Conservation (phyloP, 23 red algal species). For the Gracilariopsis chorda region DNA sequence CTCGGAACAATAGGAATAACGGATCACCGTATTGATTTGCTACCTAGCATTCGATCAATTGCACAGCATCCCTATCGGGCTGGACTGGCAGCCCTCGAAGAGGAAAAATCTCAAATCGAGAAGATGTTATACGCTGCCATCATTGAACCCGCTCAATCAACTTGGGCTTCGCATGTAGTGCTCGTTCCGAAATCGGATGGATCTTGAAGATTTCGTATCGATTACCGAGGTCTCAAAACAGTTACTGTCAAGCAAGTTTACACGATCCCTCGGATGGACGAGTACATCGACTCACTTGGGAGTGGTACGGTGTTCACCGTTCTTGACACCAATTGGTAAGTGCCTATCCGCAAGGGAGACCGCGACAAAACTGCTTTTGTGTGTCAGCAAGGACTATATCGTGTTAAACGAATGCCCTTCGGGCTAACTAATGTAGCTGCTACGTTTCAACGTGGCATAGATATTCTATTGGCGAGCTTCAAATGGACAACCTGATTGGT, state of each 20-base stretch:
- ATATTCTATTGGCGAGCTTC: too few species aligned
- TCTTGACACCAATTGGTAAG: too few species aligned
- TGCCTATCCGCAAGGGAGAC: not conserved
- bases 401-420: conserved; percentile 11
- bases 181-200: not conserved
- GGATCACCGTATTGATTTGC: too few species aligned
- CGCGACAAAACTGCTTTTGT: conserved; percentile 4
- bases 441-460: conserved; percentile 16
- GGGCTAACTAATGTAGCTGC: conserved; percentile 14
- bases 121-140: not conserved
- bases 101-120: too few species aligned
- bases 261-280: not conserved
- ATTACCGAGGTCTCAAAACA: not conserved
- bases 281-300: not conserved
- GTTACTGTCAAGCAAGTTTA: not conserved
- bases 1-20: too few species aligned
- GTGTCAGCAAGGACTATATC: conserved; percentile 8
- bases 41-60: too few species aligned
- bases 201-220: not conserved
- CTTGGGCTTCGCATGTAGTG: not conserved
- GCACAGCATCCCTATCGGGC: too few species aligned
- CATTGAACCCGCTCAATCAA: not conserved
- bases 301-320: too few species aligned
- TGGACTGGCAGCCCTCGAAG: too few species aligned
- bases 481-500: too few species aligned